Conservation (phyloP, 2,329 filamentous ascomycete species). For the Colletotrichum magnum region DNA sequence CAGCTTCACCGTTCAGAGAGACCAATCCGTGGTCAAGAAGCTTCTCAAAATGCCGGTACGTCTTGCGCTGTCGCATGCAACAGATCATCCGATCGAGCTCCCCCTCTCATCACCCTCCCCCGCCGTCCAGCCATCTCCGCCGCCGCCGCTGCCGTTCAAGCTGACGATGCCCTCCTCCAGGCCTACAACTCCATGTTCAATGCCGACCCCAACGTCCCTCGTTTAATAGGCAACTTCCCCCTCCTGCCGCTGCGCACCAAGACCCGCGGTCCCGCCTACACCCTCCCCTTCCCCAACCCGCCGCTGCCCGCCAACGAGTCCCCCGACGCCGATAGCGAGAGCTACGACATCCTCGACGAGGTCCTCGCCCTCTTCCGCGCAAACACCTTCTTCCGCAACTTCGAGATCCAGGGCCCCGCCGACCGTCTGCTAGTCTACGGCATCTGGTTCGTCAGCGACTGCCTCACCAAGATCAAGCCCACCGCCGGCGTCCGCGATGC, state of each 20-base stretch:
- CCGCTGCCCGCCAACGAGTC: constrained; percentile 73
- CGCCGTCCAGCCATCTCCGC: not conserved
- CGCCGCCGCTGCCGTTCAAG: constrained; percentile 1
- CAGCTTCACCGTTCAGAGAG: constrained; percentile 41
- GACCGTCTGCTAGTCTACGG: constrained; percentile 97
- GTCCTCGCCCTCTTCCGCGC: constrained; percentile 93
- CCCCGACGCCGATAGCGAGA: constrained; percentile 88
- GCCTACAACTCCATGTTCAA: constrained; percentile 99
- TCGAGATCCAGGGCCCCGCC: constrained; percentile 96
- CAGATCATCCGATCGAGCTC: not conserved
- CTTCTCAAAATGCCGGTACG: constrained; percentile 64
- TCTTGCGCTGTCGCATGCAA: constrained; percentile 23
- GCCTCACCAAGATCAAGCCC: constrained; percentile 88
- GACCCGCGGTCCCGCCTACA: constrained; percentile 94
- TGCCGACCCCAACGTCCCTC: constrained; percentile 77
- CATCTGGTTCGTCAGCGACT: constrained; percentile 94
- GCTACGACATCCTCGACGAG: constrained; percentile 97
- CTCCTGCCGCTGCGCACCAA: constrained; percentile 94
- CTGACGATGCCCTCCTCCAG: constrained; percentile 60
- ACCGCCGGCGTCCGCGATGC: constrained; percentile 72
- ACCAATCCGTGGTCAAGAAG: constrained; percentile 24
- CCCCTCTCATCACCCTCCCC: not conserved
- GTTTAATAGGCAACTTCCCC: constrained; percentile 88
- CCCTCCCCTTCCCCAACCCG: constrained; percentile 74
- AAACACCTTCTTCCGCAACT: constrained; percentile 99